Percentiles rank a stretch among this genome's conserved stretches.
These are phyloP conservation scores for Phialemoniopsis sp. DNA, from an alignment of 2,329 filamentous ascomycete species.

Conservation along the genomic window DNA sequence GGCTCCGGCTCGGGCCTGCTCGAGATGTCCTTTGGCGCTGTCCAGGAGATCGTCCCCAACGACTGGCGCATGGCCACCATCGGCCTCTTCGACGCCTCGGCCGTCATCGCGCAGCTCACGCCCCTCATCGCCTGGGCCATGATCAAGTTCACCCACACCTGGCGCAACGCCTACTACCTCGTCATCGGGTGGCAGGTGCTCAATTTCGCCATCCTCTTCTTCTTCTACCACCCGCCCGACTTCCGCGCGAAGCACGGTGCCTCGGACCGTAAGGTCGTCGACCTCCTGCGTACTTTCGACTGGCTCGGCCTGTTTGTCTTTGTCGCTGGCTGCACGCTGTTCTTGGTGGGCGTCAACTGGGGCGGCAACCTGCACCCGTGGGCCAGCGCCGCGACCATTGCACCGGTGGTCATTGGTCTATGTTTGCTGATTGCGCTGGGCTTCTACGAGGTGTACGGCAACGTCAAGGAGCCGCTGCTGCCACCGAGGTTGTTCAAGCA, in stretches of 20 bases:
- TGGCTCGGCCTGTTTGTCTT: constrained; percentile 1
- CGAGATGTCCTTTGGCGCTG: not conserved
- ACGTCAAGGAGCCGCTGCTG: constrained; percentile 21
- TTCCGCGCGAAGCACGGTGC: constrained; percentile 1
- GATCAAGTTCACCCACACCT: too few species aligned
- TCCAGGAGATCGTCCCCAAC: not conserved
- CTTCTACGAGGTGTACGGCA: constrained; percentile 18
- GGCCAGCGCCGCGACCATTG: constrained; percentile 15
- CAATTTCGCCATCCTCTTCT: constrained; percentile 3
- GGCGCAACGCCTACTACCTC: not conserved
- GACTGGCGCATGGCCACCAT: too few species aligned
- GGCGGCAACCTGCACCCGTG: constrained; percentile 2
- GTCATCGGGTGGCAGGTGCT: not conserved
- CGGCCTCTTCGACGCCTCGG: too few species aligned
- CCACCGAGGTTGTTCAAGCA: constrained; percentile 20
- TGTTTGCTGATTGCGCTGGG: constrained; percentile 19
- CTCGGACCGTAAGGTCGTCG: too few species aligned
- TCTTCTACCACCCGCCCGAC: constrained; percentile 3
- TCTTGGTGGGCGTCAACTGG: constrained; percentile 2
- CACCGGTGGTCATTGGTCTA: constrained; percentile 21
- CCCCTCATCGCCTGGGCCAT: too few species aligned
- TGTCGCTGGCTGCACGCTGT: not conserved
- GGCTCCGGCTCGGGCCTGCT: too few species aligned
- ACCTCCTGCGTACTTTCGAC: not conserved
- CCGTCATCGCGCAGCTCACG: too few species aligned